A percentile compares a stretch with the other conserved stretches of the same genome.
Evolutionary conservation across 768 basidiomycete genomes (phyloP).

Genomic region (Leccinellum rugosiceps): DNA sequence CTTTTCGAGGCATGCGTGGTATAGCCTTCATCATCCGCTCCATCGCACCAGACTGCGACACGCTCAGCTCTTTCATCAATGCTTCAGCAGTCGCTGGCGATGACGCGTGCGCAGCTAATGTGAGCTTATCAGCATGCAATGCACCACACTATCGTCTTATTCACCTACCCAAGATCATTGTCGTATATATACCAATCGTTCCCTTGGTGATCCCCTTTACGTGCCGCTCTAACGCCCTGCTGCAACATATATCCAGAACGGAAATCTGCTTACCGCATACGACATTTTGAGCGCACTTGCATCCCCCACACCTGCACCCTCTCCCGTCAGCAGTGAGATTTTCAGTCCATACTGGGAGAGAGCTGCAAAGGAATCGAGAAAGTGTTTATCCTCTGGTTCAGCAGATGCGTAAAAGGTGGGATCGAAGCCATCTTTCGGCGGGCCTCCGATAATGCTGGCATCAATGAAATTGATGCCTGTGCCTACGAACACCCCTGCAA

Average conservation of each 20-base stretch:
- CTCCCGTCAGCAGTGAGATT: slow-evolving; percentile 43
- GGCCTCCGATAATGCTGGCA: slow-evolving; percentile 55
- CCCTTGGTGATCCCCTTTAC: slow-evolving; percentile 56
- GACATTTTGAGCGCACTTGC: slow-evolving; percentile 66
- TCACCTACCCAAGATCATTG: slow-evolving; percentile 51
- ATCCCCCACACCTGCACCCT: slow-evolving; percentile 49
- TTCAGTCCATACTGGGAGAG: slow-evolving; percentile 45
- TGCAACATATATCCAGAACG: neutral
- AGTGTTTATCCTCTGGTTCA: slow-evolving; percentile 26
- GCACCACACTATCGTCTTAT: neutral
- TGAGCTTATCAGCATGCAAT: neutral
- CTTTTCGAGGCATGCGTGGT: slow-evolving; percentile 56
- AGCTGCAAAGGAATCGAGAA: slow-evolving; percentile 38
- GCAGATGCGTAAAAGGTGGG: slow-evolving; percentile 57
- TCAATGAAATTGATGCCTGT: slow-evolving; percentile 47
- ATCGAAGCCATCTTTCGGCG: slow-evolving; percentile 45
- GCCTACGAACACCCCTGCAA: slow-evolving; percentile 43
- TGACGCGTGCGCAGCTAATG: slow-evolving; percentile 49
- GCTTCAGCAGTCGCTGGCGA: slow-evolving; percentile 63
- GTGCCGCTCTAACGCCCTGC: neutral
- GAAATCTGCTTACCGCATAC: slow-evolving; percentile 46
- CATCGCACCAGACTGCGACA: slow-evolving; percentile 46
- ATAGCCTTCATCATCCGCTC: slow-evolving; percentile 37
- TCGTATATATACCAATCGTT: slow-evolving; percentile 47
- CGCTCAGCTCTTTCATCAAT: slow-evolving; percentile 45